Evolutionary conservation across 208 protist genomes (phyloP).

Genomic region (Naegleria gruberi): DNA sequence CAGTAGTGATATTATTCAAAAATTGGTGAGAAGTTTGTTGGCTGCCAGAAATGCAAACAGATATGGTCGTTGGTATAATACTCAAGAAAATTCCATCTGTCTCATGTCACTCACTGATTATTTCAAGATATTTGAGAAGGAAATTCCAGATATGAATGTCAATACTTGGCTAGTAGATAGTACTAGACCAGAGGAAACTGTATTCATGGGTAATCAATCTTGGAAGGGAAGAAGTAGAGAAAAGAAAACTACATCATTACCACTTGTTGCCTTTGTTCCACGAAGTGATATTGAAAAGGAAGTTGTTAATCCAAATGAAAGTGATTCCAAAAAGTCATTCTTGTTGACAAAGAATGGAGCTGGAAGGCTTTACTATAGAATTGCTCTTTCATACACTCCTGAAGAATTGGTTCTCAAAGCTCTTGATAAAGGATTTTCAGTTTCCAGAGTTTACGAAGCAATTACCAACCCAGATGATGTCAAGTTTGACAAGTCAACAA

Average conservation of each 20-base stretch:
- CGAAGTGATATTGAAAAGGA: neutral
- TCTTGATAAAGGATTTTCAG: neutral
- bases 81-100: neutral
- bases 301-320: neutral
- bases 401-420: neutral
- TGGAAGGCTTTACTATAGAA: neutral
- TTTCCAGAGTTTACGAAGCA: neutral
- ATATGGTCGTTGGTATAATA: neutral
- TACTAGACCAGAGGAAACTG: neutral
- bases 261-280: neutral
- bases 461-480: neutral
- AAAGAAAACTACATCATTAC: neutral
- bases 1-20: neutral
- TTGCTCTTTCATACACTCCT: neutral
- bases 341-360: neutral
- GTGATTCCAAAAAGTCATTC: neutral
- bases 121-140: neutral
- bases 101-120: neutral
- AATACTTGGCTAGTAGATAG: neutral
- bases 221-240: constrained; percentile 1
- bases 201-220: neutral
- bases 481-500: neutral
- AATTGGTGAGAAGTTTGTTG: neutral
- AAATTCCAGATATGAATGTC: neutral
- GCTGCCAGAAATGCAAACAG: neutral